A percentile compares a stretch with the other conserved stretches of the same genome.
These are phyloP conservation scores for Funneliformis mosseae DNA, from an alignment of 192 early-diverging fungal species.

Conservation along the genomic window DNA sequence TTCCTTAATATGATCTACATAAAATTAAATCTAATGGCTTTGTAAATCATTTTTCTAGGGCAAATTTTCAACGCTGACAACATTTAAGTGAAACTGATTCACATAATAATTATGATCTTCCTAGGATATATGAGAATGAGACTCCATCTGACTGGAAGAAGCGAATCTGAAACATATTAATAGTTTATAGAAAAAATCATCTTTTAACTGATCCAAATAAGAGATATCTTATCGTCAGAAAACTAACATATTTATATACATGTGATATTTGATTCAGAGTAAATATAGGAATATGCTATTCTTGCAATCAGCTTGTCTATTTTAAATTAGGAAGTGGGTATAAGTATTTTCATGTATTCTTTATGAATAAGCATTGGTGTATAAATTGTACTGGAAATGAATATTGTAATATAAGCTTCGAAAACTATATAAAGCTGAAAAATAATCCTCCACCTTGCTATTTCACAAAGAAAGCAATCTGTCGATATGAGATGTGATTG, in stretches of 20 bases:
- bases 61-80: too few species aligned
- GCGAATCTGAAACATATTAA: conserved; percentile 9
- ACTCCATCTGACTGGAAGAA: conserved; percentile 16
- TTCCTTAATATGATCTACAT: too few species aligned
- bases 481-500: too few species aligned
- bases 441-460: neutral
- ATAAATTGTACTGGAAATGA: conserved; percentile 24
- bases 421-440: conserved; percentile 22
- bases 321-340: neutral
- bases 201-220: neutral
- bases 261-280: conserved; percentile 7
- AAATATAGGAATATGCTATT: conserved; percentile 10
- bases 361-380: neutral
- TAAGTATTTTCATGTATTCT: neutral
- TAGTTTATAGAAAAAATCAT: conserved; percentile 7
- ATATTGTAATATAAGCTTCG: conserved; percentile 19
- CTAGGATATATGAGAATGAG: neutral
- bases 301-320: conserved; percentile 17
- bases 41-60: too few species aligned
- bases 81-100: too few species aligned
- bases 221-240: conserved; percentile 21
- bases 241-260: neutral
- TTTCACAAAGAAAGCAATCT: too few species aligned
- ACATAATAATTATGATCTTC: too few species aligned
- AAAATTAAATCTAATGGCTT: too few species aligned